Evolutionary conservation across 2,329 filamentous ascomycete genomes (phyloP), one percentile per base, ranked within the genome.

Genomic region (Furcasterigmium sp.): DNA sequence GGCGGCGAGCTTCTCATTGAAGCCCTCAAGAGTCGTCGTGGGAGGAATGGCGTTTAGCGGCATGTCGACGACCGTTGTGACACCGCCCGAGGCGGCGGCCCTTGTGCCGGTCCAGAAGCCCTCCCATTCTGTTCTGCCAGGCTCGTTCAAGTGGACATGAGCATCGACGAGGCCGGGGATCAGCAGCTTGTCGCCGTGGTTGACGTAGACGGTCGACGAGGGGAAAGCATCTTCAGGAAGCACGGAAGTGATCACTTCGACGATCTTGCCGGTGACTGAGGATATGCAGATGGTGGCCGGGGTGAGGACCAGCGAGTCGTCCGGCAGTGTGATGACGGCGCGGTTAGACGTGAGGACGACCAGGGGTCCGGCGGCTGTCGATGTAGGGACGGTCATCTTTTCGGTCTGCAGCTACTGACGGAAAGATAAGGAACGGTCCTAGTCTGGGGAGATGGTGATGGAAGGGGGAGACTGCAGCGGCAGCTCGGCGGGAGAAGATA

Each of bases 21-120:
- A 77, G 7, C 86, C 88, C 15, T 74, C 72, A 3, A 97, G 75
- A 0, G 91, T 97, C 9, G 91, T 97, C 0, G 93, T 98, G 0
- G 93, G 93, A 28, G 93, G 93, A 42, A 98, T 95, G 39, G 91
- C 90, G 67, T 98, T 98, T 49, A 97, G 67, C 26, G 93, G 93
- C 93, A 98, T 98, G 65, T 97, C 93, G 57, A 98, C 73, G 9
- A 98, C 90, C 1, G 93, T 97, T 5, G 93, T 98, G 20, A 97
- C 93, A 55, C 93, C 93, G 32, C 93, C 93, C 55, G 91, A 94
- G 10, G 93, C 93, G 4, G 93, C 93, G 26, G 93, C 93, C 55
- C 87, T 80, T 19, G 93, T 97, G 39, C 93, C 93, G 1, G 91
- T 96, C 72, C 85, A 87, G 72, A 98, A 98, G 10, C 93, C 93